Conservation (phyloP, 306 rosid species). For the Citrullus amarus region DNA sequence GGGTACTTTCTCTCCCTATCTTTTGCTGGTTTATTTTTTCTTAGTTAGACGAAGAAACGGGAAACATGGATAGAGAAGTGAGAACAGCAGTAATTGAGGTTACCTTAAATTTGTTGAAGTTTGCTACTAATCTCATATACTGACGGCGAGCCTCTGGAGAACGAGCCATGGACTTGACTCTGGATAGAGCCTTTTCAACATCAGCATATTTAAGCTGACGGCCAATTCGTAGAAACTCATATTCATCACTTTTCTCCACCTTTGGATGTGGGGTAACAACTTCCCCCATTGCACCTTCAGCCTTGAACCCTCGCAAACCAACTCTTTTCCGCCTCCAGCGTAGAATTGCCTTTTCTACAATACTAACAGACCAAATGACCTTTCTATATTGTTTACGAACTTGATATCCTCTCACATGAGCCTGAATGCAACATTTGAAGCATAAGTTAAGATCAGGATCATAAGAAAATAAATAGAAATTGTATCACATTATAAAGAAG, state of each 20-base stretch:
- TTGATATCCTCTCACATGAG: slow-evolving; percentile 66
- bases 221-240: slow-evolving; percentile 50
- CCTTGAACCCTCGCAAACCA: slow-evolving; percentile 60
- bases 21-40: neutral
- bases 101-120: slow-evolving; percentile 41
- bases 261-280: slow-evolving; percentile 12
- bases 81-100: neutral
- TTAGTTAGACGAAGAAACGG: neutral
- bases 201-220: slow-evolving; percentile 51
- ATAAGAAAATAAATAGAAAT: neutral
- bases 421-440: slow-evolving; percentile 24
- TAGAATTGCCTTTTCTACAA: slow-evolving; percentile 57
- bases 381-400: slow-evolving; percentile 55
- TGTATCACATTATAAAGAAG: neutral
- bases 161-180: slow-evolving; percentile 54
- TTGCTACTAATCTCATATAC: slow-evolving; percentile 46
- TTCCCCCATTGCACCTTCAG: slow-evolving; percentile 19
- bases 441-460: neutral
- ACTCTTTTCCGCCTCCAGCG: slow-evolving; percentile 63
- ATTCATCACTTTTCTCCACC: slow-evolving; percentile 37
- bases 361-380: slow-evolving; percentile 64
- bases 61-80: neutral
- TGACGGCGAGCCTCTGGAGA: slow-evolving; percentile 54
- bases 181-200: slow-evolving; percentile 54
- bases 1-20: neutral